These are phyloP conservation scores for Vachellia collinsii DNA, from an alignment of 306 rosid species.

Conservation along the genomic window DNA sequence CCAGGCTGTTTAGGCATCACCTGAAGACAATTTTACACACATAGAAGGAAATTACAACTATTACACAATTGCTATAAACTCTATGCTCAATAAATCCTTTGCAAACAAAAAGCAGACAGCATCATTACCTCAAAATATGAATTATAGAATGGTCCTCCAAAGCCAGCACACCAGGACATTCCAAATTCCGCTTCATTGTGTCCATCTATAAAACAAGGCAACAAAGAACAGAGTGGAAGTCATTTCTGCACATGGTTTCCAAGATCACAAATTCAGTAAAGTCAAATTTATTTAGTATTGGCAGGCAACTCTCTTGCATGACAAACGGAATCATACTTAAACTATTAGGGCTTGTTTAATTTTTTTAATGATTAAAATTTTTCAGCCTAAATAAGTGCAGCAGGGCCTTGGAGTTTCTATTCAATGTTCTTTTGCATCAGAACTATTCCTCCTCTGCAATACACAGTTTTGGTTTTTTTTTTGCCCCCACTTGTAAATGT, in stretches of 20 bases:
- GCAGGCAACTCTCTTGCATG: neutral
- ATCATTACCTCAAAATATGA: conserved; percentile 79
- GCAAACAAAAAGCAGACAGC: conserved; percentile 14
- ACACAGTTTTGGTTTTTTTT: neutral
- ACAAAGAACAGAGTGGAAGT: conserved; percentile 14
- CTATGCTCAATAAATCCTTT: neutral
- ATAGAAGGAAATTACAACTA: neutral
- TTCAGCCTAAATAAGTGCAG: neutral
- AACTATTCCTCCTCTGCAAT: neutral
- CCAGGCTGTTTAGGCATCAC: conserved; percentile 92
- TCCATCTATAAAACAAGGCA: conserved; percentile 64
- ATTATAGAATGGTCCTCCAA: conserved; percentile 86
- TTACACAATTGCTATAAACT: too few species aligned
- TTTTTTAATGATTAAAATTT: neutral
- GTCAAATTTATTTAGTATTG: neutral
- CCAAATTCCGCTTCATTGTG: conserved; percentile 95
- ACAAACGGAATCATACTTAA: neutral
- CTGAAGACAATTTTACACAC: conserved; percentile 40
- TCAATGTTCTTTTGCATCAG: neutral
- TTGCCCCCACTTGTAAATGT: neutral
- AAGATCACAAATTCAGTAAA: conserved; percentile 4
- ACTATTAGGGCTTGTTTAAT: neutral
- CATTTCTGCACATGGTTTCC: conserved; percentile 6
- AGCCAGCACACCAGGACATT: conserved; percentile 98
- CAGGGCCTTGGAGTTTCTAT: neutral